Conservation (phyloP, 768 basidiomycete genomes). For the Russula foetens region DNA sequence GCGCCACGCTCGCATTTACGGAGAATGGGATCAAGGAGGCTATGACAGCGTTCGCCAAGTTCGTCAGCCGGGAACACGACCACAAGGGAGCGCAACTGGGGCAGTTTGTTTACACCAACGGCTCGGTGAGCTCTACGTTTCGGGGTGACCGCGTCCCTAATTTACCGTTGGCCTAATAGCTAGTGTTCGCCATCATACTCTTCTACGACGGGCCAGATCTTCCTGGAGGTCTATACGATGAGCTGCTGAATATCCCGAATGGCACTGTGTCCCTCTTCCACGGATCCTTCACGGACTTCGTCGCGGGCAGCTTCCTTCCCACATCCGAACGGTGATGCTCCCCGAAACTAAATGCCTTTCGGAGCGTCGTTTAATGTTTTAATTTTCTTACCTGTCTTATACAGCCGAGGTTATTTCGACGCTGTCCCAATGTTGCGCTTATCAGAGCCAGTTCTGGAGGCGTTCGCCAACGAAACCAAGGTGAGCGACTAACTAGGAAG, state of each 20-base stretch:
- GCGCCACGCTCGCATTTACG: not conserved
- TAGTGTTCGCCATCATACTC: slow-evolving; percentile 19
- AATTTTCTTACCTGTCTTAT: slow-evolving; percentile 4
- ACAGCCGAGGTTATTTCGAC: not conserved
- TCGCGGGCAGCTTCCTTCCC: slow-evolving; percentile 27
- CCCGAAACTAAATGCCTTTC: too few species aligned
- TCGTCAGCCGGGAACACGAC: not conserved
- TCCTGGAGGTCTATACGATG: slow-evolving; percentile 39
- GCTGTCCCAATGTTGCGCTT: not conserved
- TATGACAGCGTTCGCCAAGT: not conserved
- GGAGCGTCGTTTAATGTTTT: too few species aligned
- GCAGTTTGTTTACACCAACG: not conserved
- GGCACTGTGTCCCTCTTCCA: too few species aligned
- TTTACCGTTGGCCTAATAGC: slow-evolving; percentile 7
- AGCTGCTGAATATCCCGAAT: slow-evolving; percentile 31
- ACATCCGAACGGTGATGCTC: slow-evolving; percentile 20
- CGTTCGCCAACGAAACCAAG: not conserved
- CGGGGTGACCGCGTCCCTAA: too few species aligned
- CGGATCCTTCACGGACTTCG: slow-evolving; percentile 28
- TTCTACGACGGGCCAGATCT: slow-evolving; percentile 49
- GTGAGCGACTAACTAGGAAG: not conserved
- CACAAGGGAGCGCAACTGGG: not conserved
- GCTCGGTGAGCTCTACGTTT: not conserved
- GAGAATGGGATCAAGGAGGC: not conserved
- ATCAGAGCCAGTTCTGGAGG: not conserved